These are phyloP conservation scores for Mycena alexandri DNA, from an alignment of 768 basidiomycete genomes.

Conservation along the genomic window DNA sequence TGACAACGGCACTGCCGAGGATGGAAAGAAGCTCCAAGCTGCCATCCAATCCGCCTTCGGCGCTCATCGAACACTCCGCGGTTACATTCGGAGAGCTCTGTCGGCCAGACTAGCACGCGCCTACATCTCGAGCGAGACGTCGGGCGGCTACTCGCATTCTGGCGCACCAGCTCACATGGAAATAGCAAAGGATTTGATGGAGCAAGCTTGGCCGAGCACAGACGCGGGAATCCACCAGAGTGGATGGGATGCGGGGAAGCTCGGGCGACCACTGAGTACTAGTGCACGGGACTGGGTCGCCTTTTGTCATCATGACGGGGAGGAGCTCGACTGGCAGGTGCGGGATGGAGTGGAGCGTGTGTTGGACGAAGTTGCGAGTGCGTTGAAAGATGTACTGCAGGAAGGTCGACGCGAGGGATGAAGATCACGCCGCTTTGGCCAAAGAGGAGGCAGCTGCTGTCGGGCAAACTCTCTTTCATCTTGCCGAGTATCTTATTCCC, in stretches of 20 bases:
- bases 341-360: slow-evolving; percentile 63
- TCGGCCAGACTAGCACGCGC: slow-evolving; percentile 74
- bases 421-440: slow-evolving; percentile 62
- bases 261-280: slow-evolving; percentile 66
- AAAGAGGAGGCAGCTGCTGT: slow-evolving; percentile 78
- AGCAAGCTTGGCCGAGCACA: slow-evolving; percentile 80
- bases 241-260: slow-evolving; percentile 74
- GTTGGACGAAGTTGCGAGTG: slow-evolving; percentile 76
- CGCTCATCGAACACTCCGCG: slow-evolving; percentile 72
- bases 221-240: slow-evolving; percentile 54
- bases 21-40: slow-evolving; percentile 42
- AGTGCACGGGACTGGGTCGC: slow-evolving; percentile 73
- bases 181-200: slow-evolving; percentile 74
- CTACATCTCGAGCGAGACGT: slow-evolving; percentile 68
- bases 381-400: slow-evolving; percentile 79
- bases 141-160: slow-evolving; percentile 67
- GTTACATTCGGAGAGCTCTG: slow-evolving; percentile 72
- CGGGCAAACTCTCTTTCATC: slow-evolving; percentile 70
- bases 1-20: slow-evolving; percentile 31
- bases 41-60: slow-evolving; percentile 65
- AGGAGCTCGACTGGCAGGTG: slow-evolving; percentile 43
- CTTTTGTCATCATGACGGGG: slow-evolving; percentile 46
- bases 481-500: slow-evolving; percentile 68
- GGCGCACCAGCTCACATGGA: slow-evolving; percentile 72
- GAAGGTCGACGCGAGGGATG: slow-evolving; percentile 78